Evolutionary conservation across 2,329 filamentous ascomycete genomes (phyloP), one percentile per base, ranked within the genome.

Genomic region (Nemania abortiva): DNA sequence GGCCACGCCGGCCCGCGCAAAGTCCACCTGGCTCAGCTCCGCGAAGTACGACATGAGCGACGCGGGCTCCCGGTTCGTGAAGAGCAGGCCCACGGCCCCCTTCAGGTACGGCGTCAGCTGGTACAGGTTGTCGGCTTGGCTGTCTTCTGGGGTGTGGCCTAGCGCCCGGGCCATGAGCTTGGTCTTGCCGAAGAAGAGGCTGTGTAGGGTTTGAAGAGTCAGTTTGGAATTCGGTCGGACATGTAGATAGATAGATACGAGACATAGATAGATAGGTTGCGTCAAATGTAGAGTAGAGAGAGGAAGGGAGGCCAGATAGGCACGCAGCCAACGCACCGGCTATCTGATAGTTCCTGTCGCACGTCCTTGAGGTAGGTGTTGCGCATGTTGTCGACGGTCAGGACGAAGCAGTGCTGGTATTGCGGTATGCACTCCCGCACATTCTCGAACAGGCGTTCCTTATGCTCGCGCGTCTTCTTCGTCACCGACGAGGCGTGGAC

Each of bases 81-180:
- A 95, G 74, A 99, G 87, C 47, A 99, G 88, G 66, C 96, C 96
- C 68, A 98, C 93, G 76, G 92, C 91, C 77, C 96, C 96, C 74
- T 86, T 83, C 60, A 98, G 86, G 85, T 93, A 88, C 54, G 85
- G 84, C 22, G 88, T 84, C 67, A 98, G 89, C 71, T 84, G 83
- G 79, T 93, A 86, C 77, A 96, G 89, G 79, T 93, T 93, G 53
- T 92, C 89, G 74, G 93, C 92, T 82, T 92, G 88, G 83, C 95
- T 93, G 77, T 93, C 92, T 78, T 92, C 91, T 74, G 90, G 87
- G 63, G 86, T 90, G 73, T 88, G 88, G 79, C 96, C 96, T 29
- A 99, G 91, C 66, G 96, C 95, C 83, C 96, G 95, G 76, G 93
- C 91, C 94, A 98, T 98, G 81, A 99, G 95, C 84, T 98, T 98